phyloP scores from a whole-genome alignment of 1,284 basidiomycete species.

The Rhodotorula sp. region DNA sequence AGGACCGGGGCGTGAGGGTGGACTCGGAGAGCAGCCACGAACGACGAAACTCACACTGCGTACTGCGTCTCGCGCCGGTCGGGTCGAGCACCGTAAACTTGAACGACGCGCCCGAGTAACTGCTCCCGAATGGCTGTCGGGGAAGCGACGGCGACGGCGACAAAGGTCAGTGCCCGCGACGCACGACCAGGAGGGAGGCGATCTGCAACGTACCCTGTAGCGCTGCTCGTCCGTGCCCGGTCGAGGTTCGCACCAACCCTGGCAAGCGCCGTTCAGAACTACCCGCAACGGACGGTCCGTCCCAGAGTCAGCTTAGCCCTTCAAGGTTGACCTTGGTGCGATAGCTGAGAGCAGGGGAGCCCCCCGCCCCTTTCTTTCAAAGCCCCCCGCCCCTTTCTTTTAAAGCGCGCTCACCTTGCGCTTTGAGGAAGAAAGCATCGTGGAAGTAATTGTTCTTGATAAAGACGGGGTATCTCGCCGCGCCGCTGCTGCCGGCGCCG shows the following conservation, averaged over 20 bases:
- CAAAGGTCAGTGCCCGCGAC: background rate
- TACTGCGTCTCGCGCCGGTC: conserved; percentile 81
- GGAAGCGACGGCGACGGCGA: background rate
- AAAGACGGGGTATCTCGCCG: conserved; percentile 60
- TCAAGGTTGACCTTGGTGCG: no score
- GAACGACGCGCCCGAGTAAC: conserved; percentile 90
- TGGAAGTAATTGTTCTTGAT: conserved; percentile 98
- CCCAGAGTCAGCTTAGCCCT: conserved; percentile 48
- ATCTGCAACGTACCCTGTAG: conserved; percentile 27
- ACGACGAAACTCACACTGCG: conserved; percentile 62
- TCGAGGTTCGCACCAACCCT: conserved; percentile 67
- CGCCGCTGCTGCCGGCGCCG: conserved; percentile 50
- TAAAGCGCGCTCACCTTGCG: conserved; percentile 56
- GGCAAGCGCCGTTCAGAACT: conserved; percentile 89
- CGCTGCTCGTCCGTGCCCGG: conserved; percentile 57
- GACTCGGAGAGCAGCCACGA: background rate
- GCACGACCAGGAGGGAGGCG: conserved; percentile 58
- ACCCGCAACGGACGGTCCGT: conserved; percentile 47
- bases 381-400: background rate
- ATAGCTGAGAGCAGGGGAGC: no score
- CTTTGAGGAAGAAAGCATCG: conserved; percentile 98
- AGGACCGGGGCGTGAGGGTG: background rate
- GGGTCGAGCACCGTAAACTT: conserved; percentile 97
- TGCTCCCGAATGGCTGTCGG: conserved; percentile 80
- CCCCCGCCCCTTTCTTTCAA: no score